Conservation (phyloP, 371 early-diverging fungal species). For the Cokeromyces recurvatus region DNA sequence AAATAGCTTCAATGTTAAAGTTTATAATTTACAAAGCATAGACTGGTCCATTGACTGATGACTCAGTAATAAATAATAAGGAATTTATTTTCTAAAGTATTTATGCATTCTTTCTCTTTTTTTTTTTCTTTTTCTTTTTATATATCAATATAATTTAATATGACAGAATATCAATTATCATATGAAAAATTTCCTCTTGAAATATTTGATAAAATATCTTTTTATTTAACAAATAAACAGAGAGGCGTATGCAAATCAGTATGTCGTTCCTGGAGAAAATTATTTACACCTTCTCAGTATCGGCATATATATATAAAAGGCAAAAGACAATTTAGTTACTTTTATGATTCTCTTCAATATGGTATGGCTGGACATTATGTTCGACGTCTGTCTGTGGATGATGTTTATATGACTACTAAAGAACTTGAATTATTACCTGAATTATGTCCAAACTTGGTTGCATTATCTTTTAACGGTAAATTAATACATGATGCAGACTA, state of each 20-base stretch:
- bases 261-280: constrained; percentile 8
- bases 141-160: too few relatives aligned
- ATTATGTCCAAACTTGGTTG: constrained; percentile 6
- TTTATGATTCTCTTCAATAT: constrained; percentile 1
- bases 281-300: constrained; percentile 15
- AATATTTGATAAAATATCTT: constrained; percentile 8
- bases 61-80: too few relatives aligned
- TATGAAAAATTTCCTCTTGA: constrained; percentile 9
- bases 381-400: constrained; percentile 1
- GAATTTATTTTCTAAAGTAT: too few relatives aligned
- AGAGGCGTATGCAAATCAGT: constrained; percentile 10
- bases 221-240: constrained; percentile 14
- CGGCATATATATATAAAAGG: constrained; percentile 8
- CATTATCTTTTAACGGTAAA: constrained; percentile 7
- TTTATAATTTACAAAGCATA: too few relatives aligned
- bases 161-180: too few relatives aligned
- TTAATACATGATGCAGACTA: not conserved
- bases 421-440: constrained; percentile 4
- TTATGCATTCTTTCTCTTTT: too few relatives aligned
- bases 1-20: too few relatives aligned
- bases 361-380: constrained; percentile 8
- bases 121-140: too few relatives aligned
- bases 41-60: too few relatives aligned
- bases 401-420: constrained; percentile 3
- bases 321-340: constrained; percentile 7